These are phyloP conservation scores for Xylogone sp. DNA, from an alignment of 2,329 filamentous ascomycete species.

Conservation along the genomic window DNA sequence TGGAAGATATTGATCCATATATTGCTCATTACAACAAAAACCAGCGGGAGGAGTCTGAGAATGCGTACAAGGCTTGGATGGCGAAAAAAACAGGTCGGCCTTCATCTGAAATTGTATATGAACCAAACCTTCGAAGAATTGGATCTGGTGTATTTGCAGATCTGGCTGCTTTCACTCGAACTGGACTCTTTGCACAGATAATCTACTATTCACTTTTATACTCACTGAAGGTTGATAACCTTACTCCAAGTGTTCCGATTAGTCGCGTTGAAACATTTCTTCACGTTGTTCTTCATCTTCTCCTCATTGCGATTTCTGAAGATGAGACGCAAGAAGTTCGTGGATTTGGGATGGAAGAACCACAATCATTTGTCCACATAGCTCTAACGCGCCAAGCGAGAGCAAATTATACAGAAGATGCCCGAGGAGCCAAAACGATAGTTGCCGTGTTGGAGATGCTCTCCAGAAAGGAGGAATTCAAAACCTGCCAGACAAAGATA, in stretches of 20 bases:
- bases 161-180: slow-evolving; percentile 76
- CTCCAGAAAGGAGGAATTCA: slow-evolving; percentile 68
- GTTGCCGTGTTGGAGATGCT: slow-evolving; percentile 60
- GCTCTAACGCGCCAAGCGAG: slow-evolving; percentile 63
- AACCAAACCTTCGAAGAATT: slow-evolving; percentile 78
- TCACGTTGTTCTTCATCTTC: slow-evolving; percentile 84
- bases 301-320: slow-evolving; percentile 81
- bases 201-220: slow-evolving; percentile 87
- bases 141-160: slow-evolving; percentile 71
- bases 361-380: slow-evolving; percentile 67
- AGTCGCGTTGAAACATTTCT: slow-evolving; percentile 89
- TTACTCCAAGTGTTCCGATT: slow-evolving; percentile 70
- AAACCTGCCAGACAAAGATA: slow-evolving; percentile 81
- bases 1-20: slow-evolving; percentile 91
- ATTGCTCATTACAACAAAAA: slow-evolving; percentile 96
- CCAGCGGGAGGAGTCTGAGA: slow-evolving; percentile 91
- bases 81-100: slow-evolving; percentile 82
- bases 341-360: slow-evolving; percentile 40
- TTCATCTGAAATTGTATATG: slow-evolving; percentile 81
- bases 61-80: slow-evolving; percentile 80
- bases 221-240: slow-evolving; percentile 63
- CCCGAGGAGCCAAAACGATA: slow-evolving; percentile 56
- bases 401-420: slow-evolving; percentile 56
- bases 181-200: slow-evolving; percentile 83
- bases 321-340: slow-evolving; percentile 58